Evolutionary conservation across 495 filamentous ascomycete species (phyloP).

Genomic region (Penicillium paradoxum): DNA sequence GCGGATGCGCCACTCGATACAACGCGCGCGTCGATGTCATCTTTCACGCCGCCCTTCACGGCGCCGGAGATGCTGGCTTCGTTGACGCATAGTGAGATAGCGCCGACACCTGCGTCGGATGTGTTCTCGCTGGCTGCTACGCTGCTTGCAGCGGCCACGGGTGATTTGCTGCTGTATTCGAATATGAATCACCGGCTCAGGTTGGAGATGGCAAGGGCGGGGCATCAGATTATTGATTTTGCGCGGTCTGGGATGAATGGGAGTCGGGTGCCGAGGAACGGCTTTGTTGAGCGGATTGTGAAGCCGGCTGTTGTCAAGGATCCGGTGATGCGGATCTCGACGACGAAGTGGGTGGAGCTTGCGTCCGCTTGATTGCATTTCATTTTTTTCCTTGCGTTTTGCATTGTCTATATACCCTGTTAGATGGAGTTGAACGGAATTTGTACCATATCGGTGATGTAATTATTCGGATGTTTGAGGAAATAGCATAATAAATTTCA

Average conservation of each 20-base stretch:
- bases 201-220: constrained; percentile 45
- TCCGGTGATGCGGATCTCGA: constrained; percentile 29
- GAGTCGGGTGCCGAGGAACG: constrained; percentile 36
- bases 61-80: constrained; percentile 49
- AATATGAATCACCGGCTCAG: constrained; percentile 40
- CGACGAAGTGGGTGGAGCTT: constrained; percentile 33
- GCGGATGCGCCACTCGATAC: constrained; percentile 10
- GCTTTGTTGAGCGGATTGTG: constrained; percentile 41
- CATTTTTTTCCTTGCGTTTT: constrained; percentile 1
- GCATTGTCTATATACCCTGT: constrained; percentile 18
- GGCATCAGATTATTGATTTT: constrained; percentile 44
- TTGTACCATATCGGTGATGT: constrained; percentile 3
- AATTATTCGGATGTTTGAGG: not conserved
- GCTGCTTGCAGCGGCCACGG: constrained; percentile 51
- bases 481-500: not conserved
- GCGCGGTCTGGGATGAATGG: constrained; percentile 37
- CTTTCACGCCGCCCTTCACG: constrained; percentile 54
- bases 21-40: constrained; percentile 33
- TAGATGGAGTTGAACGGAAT: constrained; percentile 7
- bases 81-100: constrained; percentile 20
- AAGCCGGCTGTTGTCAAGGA: constrained; percentile 41
- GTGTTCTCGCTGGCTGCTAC: constrained; percentile 53
- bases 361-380: constrained; percentile 7
- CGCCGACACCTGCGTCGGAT: constrained; percentile 21
- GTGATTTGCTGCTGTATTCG: constrained; percentile 48